Conservation (phyloP, 2,329 filamentous ascomycete species). For the Fusarium sp. region DNA sequence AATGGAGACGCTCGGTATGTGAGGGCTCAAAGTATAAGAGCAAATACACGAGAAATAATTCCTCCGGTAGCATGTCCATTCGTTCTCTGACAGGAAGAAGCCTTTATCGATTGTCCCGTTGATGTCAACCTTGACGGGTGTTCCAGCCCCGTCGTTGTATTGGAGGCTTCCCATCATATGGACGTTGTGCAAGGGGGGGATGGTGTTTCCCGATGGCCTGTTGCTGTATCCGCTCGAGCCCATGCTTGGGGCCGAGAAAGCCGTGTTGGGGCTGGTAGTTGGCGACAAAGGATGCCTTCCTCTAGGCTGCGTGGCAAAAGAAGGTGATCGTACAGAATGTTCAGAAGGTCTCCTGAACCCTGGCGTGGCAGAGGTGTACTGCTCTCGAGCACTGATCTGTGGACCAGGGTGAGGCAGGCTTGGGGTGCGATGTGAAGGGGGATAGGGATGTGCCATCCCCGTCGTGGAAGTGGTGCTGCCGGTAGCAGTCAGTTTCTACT, state of each 20-base stretch:
- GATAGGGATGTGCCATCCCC: slow-evolving; percentile 70
- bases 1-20: slow-evolving; percentile 59
- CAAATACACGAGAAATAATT: slow-evolving; percentile 92
- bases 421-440: slow-evolving; percentile 56
- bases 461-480: slow-evolving; percentile 62
- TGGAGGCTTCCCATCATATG: slow-evolving; percentile 70
- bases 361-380: slow-evolving; percentile 65
- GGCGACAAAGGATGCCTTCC: slow-evolving; percentile 67
- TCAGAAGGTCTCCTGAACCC: slow-evolving; percentile 63
- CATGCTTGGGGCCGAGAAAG: slow-evolving; percentile 64
- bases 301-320: slow-evolving; percentile 59
- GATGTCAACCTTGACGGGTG: slow-evolving; percentile 76
- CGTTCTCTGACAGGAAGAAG: slow-evolving; percentile 82
- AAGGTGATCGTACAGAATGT: slow-evolving; percentile 63
- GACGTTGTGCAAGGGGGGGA: slow-evolving; percentile 65
- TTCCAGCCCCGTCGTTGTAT: slow-evolving; percentile 63
- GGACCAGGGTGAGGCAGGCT: slow-evolving; percentile 64
- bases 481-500: slow-evolving; percentile 41
- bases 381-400: slow-evolving; percentile 64
- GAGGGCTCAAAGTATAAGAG: slow-evolving; percentile 77
- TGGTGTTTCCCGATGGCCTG: slow-evolving; percentile 51
- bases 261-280: slow-evolving; percentile 62
- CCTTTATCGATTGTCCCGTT: slow-evolving; percentile 88
- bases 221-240: slow-evolving; percentile 57
- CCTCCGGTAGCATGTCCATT: slow-evolving; percentile 92